Conservation (phyloP, 2,329 filamentous ascomycete genomes). For the Alternaria postmessia region DNA sequence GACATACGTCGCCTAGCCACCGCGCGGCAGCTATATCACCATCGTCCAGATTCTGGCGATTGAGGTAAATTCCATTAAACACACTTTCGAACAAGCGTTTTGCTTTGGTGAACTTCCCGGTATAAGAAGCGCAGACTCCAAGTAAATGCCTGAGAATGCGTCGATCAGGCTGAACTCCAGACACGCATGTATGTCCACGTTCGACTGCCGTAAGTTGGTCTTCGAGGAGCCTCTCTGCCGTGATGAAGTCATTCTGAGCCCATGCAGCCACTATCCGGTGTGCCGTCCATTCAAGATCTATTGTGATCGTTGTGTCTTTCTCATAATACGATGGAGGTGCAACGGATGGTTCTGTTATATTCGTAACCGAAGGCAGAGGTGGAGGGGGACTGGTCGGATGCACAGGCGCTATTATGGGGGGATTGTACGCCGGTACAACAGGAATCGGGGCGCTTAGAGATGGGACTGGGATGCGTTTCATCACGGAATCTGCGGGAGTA, state of each 20-base stretch:
- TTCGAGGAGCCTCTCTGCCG: constrained; percentile 31
- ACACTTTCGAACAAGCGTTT: constrained; percentile 41
- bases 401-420: background rate
- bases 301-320: constrained; percentile 4
- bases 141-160: constrained; percentile 39
- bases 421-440: background rate
- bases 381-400: background rate
- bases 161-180: constrained; percentile 34
- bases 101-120: constrained; percentile 38
- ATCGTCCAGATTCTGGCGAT: constrained; percentile 34
- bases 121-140: constrained; percentile 37
- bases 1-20: constrained; percentile 45
- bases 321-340: constrained; percentile 18
- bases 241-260: constrained; percentile 28
- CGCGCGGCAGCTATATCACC: constrained; percentile 45
- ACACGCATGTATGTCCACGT: constrained; percentile 30
- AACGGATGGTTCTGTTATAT: background rate
- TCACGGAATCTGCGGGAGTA: background rate
- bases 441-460: background rate
- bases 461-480: background rate
- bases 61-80: constrained; percentile 33
- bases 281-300: constrained; percentile 31
- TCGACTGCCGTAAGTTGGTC: constrained; percentile 38
- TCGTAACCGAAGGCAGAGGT: background rate
- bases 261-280: constrained; percentile 32